These are phyloP conservation scores for Cryphonectria naterciae DNA, from an alignment of 2,329 filamentous ascomycete genomes.

Conservation along the genomic window DNA sequence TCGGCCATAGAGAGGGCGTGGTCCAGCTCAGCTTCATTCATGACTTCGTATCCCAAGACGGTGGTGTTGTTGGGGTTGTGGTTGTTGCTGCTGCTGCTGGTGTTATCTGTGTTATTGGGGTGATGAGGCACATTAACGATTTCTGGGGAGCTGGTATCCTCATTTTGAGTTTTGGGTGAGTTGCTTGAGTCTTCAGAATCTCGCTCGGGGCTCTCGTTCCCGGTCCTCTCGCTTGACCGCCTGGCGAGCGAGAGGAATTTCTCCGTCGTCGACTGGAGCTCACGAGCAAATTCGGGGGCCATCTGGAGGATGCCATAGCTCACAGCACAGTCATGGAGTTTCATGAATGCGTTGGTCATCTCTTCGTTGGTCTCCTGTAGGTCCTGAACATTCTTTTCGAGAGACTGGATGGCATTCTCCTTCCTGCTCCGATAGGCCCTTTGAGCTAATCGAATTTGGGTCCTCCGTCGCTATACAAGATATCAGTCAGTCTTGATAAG, in stretches of 20 bases:
- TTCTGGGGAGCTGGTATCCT: conserved; percentile 30
- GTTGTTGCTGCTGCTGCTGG: not conserved
- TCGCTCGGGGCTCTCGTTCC: conserved; percentile 31
- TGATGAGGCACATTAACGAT: not conserved
- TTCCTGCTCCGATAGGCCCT: conserved; percentile 84
- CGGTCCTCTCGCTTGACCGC: conserved; percentile 45
- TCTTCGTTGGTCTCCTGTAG: conserved; percentile 72
- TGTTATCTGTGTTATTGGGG: not conserved
- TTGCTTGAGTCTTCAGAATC: conserved; percentile 19
- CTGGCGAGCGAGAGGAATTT: conserved; percentile 61
- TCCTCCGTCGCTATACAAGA: conserved; percentile 69
- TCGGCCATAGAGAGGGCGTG: conserved; percentile 8
- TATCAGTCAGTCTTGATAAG: conserved; percentile 33
- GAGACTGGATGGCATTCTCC: conserved; percentile 75
- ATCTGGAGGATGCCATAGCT: conserved; percentile 60
- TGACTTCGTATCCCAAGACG: conserved; percentile 36
- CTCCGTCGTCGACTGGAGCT: conserved; percentile 61
- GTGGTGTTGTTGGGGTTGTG: not conserved
- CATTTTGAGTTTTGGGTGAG: conserved; percentile 12
- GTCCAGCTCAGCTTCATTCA: conserved; percentile 30
- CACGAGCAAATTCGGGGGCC: conserved; percentile 59
- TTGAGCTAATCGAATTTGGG: conserved; percentile 86
- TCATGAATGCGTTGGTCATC: conserved; percentile 73
- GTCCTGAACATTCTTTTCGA: conserved; percentile 71
- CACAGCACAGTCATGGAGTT: conserved; percentile 66